Base-by-base conservation (phyloP, 306 rosid species). In the Geum urbanum region DNA sequence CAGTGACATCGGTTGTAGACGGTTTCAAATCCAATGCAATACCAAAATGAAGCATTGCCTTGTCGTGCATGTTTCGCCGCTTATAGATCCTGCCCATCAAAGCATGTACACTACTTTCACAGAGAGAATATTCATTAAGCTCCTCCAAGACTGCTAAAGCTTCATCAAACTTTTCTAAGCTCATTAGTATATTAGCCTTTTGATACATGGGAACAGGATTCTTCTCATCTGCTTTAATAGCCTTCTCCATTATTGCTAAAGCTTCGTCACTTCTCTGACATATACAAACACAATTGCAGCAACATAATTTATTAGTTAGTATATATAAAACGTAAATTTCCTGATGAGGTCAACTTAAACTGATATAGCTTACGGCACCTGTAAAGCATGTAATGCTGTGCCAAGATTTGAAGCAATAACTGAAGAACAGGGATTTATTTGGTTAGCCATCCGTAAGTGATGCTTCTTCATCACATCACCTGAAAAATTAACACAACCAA, bases 121-220 rank as follows among this genome's bases (percentile, higher is more conserved):
- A 85, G 45, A 97, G 99, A 13, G 97, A 88, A 61, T 83, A 91
- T 77, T 89, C 92, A 77, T 87, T 95, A 67, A 95, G 96, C 79
- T 91, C 95, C 83, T 89, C 88, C 40, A 95, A 81, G 71, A 89
- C 96, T 69, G 83, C 90, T 80, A 95, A 71, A 49, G 99, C 99
- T 75, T 91, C 88, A 0, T 95, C 96, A 51, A 86, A 91, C 19
- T 63, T 81, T 66, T 89, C 96, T 78, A 91, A 79, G 77, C 87
- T 83, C 85, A 85, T 63, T 37, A 95, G 88, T 79, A 95, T 91
- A 71, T 80, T 91, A 53, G 99, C 99, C 88, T 95, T 95, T 67
- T 95, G 99, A 87, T 91, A 95, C 96, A 91, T 95, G 50, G 99
- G 99, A 76, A 95, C 88, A 43, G 99, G 99, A 73, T 95, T 95